Base-by-base conservation (phyloP, 352 stramenopile genomes). In the Phytophthora pinifolia region DNA sequence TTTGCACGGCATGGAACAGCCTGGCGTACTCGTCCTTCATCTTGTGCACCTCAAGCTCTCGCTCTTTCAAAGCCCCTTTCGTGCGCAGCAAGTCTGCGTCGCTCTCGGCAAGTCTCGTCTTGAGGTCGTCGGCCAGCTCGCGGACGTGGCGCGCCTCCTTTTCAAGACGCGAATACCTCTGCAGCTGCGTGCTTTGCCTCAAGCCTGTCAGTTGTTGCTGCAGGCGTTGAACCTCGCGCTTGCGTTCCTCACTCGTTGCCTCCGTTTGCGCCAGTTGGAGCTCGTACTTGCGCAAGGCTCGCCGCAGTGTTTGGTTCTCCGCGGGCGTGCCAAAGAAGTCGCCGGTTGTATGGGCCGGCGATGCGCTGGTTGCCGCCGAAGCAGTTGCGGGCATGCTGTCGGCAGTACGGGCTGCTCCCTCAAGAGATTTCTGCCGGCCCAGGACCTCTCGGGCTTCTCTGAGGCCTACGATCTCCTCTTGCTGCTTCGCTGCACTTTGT, bases 1-100 rank as follows among this genome's bases (percentile, higher is more conserved):
- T 86, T 34, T 90, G 82, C 12, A 92, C 55, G 25, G 72, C 74
- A 14, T 55, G 56, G 36, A 92, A 92, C 10, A 92, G 46, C 32
- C 76, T 86, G 46, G 79, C 75, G 58, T 92, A 92, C 52, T 92
- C 82, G 34, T 80, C 66, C 31, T 79, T 83, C 80, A 87, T 90
- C 20, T 70, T 62, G 12, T 74, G 60, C 22, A 86, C 69, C n/a
- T 68, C 49, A 7, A 34, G 34, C 9, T 86, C 76, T 12, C 74
- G 71, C 50, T 87, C 76, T 54, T 86, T 88, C 9, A 88, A 39
- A 2, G 51, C 35, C 3, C 62, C 71, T 36, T 77, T 73, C 4
- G 66, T 81, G 10, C 79, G 73, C 32, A 89, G 29, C 20, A 88
- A 50, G 37, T 88, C 79, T 4, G 70, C 57, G 8, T 88, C 79